These are phyloP conservation scores for Kluyveromyces wickerhamii DNA, from an alignment of 805 yeast species.

Conservation along the genomic window DNA sequence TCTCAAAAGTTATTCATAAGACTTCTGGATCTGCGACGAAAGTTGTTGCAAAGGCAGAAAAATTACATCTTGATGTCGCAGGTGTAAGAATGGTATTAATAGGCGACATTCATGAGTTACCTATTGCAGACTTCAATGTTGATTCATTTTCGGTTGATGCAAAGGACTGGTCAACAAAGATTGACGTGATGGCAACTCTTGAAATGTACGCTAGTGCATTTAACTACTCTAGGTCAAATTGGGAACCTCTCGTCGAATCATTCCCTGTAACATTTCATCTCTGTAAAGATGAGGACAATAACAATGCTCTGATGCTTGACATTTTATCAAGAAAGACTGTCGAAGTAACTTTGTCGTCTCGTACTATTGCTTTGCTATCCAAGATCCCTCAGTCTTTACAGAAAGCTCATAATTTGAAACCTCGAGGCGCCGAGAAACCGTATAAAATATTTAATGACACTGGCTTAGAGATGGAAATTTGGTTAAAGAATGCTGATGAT, in stretches of 20 bases:
- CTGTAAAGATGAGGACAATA: slow-evolving; percentile 39
- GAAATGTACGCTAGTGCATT: slow-evolving; percentile 67
- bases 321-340: slow-evolving; percentile 69
- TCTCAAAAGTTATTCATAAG: slow-evolving; percentile 29
- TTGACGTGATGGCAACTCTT: slow-evolving; percentile 59
- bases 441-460: slow-evolving; percentile 77
- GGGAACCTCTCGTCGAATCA: slow-evolving; percentile 93
- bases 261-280: slow-evolving; percentile 75
- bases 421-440: slow-evolving; percentile 76
- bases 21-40: slow-evolving; percentile 20
- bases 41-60: slow-evolving; percentile 58
- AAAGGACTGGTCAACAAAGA: slow-evolving; percentile 78
- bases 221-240: slow-evolving; percentile 80
- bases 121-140: slow-evolving; percentile 69
- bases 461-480: slow-evolving; percentile 70
- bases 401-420: slow-evolving; percentile 44
- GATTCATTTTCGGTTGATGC: slow-evolving; percentile 62
- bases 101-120: slow-evolving; percentile 88
- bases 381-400: slow-evolving; percentile 56
- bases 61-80: slow-evolving; percentile 53
- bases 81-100: slow-evolving; percentile 77
- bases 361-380: slow-evolving; percentile 69
- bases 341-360: slow-evolving; percentile 73
- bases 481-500: slow-evolving; percentile 51
- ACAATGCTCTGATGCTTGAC: slow-evolving; percentile 49